Percentiles rank a stretch among this genome's conserved stretches.
phyloP scores from a whole-genome alignment of 1,139 yeast genomes.

The Hansenula sp. region DNA sequence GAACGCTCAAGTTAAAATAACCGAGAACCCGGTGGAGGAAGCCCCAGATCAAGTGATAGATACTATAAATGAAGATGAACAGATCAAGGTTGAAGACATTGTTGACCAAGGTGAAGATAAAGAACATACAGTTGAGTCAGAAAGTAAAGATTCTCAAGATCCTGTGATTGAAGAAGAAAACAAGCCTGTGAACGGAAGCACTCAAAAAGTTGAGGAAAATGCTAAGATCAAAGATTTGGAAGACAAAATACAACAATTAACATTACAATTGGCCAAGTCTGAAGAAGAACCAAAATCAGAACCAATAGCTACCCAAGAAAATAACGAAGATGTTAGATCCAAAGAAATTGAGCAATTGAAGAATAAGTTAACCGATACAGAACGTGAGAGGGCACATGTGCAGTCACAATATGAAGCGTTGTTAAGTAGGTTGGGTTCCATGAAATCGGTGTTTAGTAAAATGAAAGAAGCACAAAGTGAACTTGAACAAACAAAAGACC shows the following conservation, averaged over 20 bases:
- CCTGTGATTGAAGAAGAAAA: slow-evolving; percentile 4
- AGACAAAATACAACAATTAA: slow-evolving; percentile 23
- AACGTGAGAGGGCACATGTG: slow-evolving; percentile 59
- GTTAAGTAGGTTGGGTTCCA: slow-evolving; percentile 69
- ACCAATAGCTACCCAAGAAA: slow-evolving; percentile 1
- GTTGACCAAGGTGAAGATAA: slow-evolving; percentile 1
- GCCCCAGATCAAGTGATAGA: background rate
- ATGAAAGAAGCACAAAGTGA: slow-evolving; percentile 77
- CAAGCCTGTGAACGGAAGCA: slow-evolving; percentile 3
- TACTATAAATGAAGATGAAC: slow-evolving; percentile 2
- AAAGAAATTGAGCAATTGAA: slow-evolving; percentile 23
- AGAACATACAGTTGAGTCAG: background rate
- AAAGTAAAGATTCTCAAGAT: slow-evolving; percentile 4
- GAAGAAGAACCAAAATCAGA: slow-evolving; percentile 3
- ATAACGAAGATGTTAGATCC: background rate
- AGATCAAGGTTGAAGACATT: slow-evolving; percentile 7
- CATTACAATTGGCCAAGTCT: slow-evolving; percentile 18
- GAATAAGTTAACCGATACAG: slow-evolving; percentile 36
- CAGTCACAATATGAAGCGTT: slow-evolving; percentile 74
- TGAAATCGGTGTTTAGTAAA: slow-evolving; percentile 72
- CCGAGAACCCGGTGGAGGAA: background rate
- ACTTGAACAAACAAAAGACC: slow-evolving; percentile 52
- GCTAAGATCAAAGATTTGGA: slow-evolving; percentile 16
- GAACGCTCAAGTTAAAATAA: slow-evolving; percentile 5
- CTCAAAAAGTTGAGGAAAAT: slow-evolving; percentile 9